phyloP scores from a whole-genome alignment of 495 filamentous ascomycete species.

The Rhizodiscina lignyota region DNA sequence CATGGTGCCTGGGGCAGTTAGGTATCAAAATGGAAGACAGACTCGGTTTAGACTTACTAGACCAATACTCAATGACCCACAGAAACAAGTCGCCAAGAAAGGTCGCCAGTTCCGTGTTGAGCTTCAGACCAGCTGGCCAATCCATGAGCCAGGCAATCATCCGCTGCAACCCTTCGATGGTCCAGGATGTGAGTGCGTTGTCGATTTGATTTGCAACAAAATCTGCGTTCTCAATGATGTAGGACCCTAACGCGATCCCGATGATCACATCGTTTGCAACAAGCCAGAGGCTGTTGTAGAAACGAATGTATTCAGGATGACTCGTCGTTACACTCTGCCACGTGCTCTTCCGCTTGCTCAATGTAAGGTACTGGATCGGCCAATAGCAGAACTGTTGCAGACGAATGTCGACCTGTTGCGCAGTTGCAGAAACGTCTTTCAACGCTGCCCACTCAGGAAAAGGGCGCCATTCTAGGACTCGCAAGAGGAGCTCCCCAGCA shows the following conservation, averaged over 20 bases:
- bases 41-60: slow-evolving; percentile 31
- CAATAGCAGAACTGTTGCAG: slow-evolving; percentile 98
- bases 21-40: neutral
- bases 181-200: slow-evolving; percentile 60
- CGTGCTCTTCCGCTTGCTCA: slow-evolving; percentile 73
- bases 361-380: slow-evolving; percentile 88
- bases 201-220: slow-evolving; percentile 76
- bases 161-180: slow-evolving; percentile 71
- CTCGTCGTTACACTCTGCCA: slow-evolving; percentile 93
- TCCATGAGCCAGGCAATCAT: slow-evolving; percentile 95
- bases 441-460: slow-evolving; percentile 63
- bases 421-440: slow-evolving; percentile 91
- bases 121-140: slow-evolving; percentile 92
- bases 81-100: slow-evolving; percentile 92
- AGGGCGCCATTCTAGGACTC: slow-evolving; percentile 74
- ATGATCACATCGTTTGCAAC: slow-evolving; percentile 99
- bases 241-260: slow-evolving; percentile 86
- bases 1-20: slow-evolving; percentile 42
- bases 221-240: slow-evolving; percentile 86
- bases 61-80: slow-evolving; percentile 98
- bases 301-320: slow-evolving; percentile 96
- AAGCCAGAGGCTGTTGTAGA: slow-evolving; percentile 97
- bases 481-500: slow-evolving; percentile 63
- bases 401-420: slow-evolving; percentile 96
- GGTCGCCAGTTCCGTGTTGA: slow-evolving; percentile 84